A percentile compares a stretch with the other conserved stretches of the same genome.
These are phyloP conservation scores for Periconia macrospinosa DNA, from an alignment of 2,329 filamentous ascomycete species.

Conservation along the genomic window DNA sequence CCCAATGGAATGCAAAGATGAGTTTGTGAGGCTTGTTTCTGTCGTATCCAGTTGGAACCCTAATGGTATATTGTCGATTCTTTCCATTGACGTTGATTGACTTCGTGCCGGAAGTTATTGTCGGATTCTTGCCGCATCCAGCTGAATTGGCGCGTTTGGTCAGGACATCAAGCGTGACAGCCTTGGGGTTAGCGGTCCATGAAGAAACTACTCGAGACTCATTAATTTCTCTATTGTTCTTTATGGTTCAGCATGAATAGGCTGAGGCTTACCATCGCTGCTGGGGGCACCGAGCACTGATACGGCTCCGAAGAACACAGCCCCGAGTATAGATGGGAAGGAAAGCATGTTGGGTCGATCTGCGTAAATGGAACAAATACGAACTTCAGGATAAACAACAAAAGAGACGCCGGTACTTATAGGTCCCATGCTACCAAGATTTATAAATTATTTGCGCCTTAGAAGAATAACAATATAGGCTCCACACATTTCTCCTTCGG, in stretches of 20 bases:
- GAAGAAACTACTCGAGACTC: background rate
- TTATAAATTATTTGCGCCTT: no score
- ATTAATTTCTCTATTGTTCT: background rate
- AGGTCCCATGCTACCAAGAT: background rate
- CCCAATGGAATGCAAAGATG: conserved; percentile 48
- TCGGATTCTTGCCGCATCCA: conserved; percentile 14
- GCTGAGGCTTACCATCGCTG: conserved; percentile 6
- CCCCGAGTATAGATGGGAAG: conserved; percentile 8
- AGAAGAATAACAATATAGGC: background rate
- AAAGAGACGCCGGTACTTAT: background rate
- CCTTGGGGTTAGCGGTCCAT: background rate
- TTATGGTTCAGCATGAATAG: background rate
- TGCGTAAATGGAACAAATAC: background rate
- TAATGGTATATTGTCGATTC: conserved; percentile 45
- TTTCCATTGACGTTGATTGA: conserved; percentile 43
- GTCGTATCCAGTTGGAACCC: conserved; percentile 46
- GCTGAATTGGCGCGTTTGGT: conserved; percentile 14
- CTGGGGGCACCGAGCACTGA: conserved; percentile 11
- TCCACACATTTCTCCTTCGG: background rate
- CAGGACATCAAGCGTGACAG: background rate
- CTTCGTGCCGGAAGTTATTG: conserved; percentile 5
- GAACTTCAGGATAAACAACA: background rate
- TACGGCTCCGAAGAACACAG: conserved; percentile 8
- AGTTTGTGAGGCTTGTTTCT: conserved; percentile 42
- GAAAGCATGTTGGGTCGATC: conserved; percentile 5